These are phyloP conservation scores for Quillaja saponaria DNA, from an alignment of 306 rosid species.

Conservation along the genomic window DNA sequence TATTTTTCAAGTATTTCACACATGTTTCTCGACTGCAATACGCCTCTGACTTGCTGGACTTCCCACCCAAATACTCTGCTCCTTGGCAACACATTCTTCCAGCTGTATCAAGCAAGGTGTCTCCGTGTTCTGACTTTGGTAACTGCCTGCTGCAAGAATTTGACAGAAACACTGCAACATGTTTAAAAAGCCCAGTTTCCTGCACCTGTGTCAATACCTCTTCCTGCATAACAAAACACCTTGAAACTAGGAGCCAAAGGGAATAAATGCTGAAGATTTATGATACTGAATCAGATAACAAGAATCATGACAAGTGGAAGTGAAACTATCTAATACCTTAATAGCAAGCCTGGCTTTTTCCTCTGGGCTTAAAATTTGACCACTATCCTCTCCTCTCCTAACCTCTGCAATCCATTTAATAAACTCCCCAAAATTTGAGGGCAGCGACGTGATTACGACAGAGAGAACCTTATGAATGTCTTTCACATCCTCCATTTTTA, in stretches of 20 bases:
- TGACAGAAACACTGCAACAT: slow-evolving; percentile 58
- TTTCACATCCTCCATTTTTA: slow-evolving; percentile 61
- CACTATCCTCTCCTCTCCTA: slow-evolving; percentile 78
- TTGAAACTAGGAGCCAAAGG: slow-evolving; percentile 11
- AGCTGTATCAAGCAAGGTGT: slow-evolving; percentile 64
- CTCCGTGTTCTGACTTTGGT: slow-evolving; percentile 29
- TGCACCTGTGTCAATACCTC: slow-evolving; percentile 83
- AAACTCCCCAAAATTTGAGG: slow-evolving; percentile 80
- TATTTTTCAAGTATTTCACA: slow-evolving; percentile 57
- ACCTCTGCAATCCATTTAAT: slow-evolving; percentile 95
- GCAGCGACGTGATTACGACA: slow-evolving; percentile 58
- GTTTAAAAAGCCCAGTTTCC: slow-evolving; percentile 70
- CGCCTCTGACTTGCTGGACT: slow-evolving; percentile 34
- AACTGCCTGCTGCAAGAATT: slow-evolving; percentile 42
- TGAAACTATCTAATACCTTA: slow-evolving; percentile 55
- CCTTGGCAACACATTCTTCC: slow-evolving; percentile 90
- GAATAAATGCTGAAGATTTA: slow-evolving; percentile 13
- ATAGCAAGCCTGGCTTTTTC: slow-evolving; percentile 80
- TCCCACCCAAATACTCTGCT: slow-evolving; percentile 75
- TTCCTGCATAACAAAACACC: slow-evolving; percentile 49
- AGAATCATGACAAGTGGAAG: slow-evolving; percentile 22
- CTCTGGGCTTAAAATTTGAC: slow-evolving; percentile 67
- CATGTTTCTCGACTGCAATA: slow-evolving; percentile 76
- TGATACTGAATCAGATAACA: neutral
- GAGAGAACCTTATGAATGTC: slow-evolving; percentile 62